Conservation (phyloP, 176 grass and related monocot genomes). For the Raddia distichophylla region DNA sequence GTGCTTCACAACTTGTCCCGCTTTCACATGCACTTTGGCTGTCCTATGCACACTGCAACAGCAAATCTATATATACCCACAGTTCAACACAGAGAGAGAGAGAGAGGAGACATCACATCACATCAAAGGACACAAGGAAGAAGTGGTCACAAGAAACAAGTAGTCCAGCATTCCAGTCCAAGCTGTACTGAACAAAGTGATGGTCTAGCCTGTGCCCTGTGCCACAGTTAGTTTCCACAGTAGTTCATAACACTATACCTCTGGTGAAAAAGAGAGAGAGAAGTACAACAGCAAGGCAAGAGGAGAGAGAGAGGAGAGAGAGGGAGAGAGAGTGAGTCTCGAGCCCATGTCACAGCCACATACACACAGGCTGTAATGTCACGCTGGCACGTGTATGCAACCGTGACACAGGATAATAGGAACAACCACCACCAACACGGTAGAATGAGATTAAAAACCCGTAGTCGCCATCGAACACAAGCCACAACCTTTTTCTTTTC, state of each 20-base stretch:
- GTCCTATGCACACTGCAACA: constrained; percentile 23
- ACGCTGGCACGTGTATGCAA: constrained; percentile 51
- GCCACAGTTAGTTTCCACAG: constrained; percentile 37
- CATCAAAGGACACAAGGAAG: constrained; percentile 16
- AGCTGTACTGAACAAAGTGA: constrained; percentile 8
- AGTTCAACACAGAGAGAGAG: constrained; percentile 17
- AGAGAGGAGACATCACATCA: background rate
- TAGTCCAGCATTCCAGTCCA: constrained; percentile 25
- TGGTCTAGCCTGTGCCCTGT: constrained; percentile 8
- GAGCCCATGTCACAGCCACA: constrained; percentile 57
- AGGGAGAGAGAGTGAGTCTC: background rate
- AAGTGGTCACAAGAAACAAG: constrained; percentile 24
- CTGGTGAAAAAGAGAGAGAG: constrained; percentile 2
- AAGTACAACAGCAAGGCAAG: constrained; percentile 29
- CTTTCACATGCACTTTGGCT: constrained; percentile 37
- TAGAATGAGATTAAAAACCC: background rate
- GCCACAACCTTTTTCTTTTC: background rate
- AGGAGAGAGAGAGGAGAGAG: background rate
- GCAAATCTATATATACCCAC: constrained; percentile 33
- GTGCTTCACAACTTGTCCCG: constrained; percentile 23
- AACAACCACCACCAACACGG: background rate
- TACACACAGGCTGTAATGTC: constrained; percentile 38
- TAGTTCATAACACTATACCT: constrained; percentile 55
- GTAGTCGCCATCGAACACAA: constrained; percentile 21
- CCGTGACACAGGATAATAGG: constrained; percentile 45